Conservation (phyloP, 345 rosid species). For the Combretum micranthum region DNA sequence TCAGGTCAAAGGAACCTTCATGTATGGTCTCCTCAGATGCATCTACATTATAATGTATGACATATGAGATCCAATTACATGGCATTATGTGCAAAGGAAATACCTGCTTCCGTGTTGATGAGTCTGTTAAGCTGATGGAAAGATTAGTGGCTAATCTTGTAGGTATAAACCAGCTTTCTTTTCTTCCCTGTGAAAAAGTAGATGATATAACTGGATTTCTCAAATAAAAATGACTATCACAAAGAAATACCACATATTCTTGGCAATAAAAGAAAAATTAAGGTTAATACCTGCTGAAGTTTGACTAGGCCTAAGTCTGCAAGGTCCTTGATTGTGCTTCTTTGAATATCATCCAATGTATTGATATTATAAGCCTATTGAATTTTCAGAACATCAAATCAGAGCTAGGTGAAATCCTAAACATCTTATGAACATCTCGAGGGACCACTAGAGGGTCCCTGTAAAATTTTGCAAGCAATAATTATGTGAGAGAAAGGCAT, state of each 20-base stretch:
- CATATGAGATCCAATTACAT: not conserved
- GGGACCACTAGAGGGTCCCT: not conserved
- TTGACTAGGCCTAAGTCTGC: slow-evolving; percentile 93
- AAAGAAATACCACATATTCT: not conserved
- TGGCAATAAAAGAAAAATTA: not conserved
- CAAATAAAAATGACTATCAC: not conserved
- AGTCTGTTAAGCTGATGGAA: slow-evolving; percentile 82
- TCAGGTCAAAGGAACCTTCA: no score
- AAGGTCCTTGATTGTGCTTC: slow-evolving; percentile 66
- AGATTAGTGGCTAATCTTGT: slow-evolving; percentile 87
- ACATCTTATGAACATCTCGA: not conserved
- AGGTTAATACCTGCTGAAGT: slow-evolving; percentile 72
- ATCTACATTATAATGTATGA: not conserved
- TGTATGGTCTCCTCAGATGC: no score
- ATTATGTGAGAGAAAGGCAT: not conserved
- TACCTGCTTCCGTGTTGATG: slow-evolving; percentile 83
- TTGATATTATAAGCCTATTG: slow-evolving; percentile 74
- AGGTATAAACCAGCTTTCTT: slow-evolving; percentile 94
- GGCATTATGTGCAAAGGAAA: not conserved
- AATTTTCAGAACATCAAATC: not conserved
- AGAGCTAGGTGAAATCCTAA: not conserved
- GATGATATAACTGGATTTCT: slow-evolving; percentile 1
- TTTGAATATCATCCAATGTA: slow-evolving; percentile 76
- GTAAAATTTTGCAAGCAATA: slow-evolving; percentile 1
- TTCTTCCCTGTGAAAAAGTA: slow-evolving; percentile 60